Conservation (phyloP, 805 yeast species). For the Pichia deserticola region DNA sequence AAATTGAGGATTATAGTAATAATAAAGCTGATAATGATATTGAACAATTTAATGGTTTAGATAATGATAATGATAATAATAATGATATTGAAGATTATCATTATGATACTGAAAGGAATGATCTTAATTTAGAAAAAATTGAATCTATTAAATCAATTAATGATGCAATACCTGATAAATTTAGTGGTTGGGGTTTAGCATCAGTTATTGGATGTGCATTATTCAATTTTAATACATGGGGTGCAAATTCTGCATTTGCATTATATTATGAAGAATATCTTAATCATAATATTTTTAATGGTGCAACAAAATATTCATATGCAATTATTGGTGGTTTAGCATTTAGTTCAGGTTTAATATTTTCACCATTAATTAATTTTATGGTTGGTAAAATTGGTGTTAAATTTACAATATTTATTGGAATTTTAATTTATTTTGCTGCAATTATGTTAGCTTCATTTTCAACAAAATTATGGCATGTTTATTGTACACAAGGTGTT, state of each 20-base stretch:
- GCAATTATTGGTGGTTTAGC: conserved; percentile 65
- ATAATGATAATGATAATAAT: background rate
- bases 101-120: background rate
- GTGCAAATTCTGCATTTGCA: conserved; percentile 62
- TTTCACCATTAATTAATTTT: conserved; percentile 43
- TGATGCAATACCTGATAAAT: conserved; percentile 48
- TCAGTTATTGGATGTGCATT: conserved; percentile 39
- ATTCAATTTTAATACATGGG: conserved; percentile 62
- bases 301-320: conserved; percentile 50
- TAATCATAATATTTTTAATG: conserved; percentile 41
- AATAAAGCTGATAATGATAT: too few species aligned
- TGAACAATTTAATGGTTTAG: too few species aligned
- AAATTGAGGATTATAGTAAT: background rate
- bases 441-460: conserved; percentile 57
- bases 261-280: conserved; percentile 54
- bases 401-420: conserved; percentile 36
- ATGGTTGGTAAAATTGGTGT: conserved; percentile 36
- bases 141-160: conserved; percentile 7
- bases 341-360: conserved; percentile 45
- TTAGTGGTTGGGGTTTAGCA: conserved; percentile 57
- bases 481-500: conserved; percentile 62
- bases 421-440: conserved; percentile 42
- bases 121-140: background rate
- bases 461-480: conserved; percentile 53
- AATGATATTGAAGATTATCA: background rate